Evolutionary conservation across 2,329 filamentous ascomycete genomes (phyloP).

Genomic region (Epichloe uncinata): DNA sequence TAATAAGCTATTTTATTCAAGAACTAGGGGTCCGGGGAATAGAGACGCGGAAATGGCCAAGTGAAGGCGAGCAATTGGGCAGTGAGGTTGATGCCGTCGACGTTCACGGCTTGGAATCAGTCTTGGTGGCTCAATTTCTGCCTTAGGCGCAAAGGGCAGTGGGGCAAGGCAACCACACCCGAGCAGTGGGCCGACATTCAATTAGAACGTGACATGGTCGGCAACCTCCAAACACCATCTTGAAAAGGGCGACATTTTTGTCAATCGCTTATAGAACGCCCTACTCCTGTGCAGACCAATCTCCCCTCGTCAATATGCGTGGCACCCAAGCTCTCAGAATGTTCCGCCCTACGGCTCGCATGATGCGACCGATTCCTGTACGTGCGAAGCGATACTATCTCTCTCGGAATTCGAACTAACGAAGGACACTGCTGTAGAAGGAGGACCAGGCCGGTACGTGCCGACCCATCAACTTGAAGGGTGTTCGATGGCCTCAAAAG

Average conservation of each 20-base stretch:
- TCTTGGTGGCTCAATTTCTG: conserved; percentile 20
- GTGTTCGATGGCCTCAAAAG: background rate
- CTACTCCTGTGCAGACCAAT: conserved; percentile 11
- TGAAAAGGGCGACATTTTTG: conserved; percentile 16
- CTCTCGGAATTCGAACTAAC: conserved; percentile 13
- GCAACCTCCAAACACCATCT: conserved; percentile 18
- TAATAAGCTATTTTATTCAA: conserved; percentile 39
- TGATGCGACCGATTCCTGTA: conserved; percentile 63
- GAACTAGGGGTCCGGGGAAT: conserved; percentile 12
- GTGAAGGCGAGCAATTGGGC: conserved; percentile 6
- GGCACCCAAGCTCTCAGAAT: conserved; percentile 52
- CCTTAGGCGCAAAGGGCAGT: conserved; percentile 27
- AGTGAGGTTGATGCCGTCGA: conserved; percentile 17
- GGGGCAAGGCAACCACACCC: conserved; percentile 21
- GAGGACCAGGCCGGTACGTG: conserved; percentile 56
- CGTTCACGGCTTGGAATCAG: conserved; percentile 26
- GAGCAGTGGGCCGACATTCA: conserved; percentile 19
- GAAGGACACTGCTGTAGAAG: conserved; percentile 31
- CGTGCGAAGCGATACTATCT: conserved; percentile 14
- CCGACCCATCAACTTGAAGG: background rate
- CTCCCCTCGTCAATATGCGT: conserved; percentile 39
- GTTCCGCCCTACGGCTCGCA: conserved; percentile 51
- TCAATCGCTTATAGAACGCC: conserved; percentile 16
- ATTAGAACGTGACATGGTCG: conserved; percentile 24
- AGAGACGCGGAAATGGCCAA: conserved; percentile 12